Percentiles rank a stretch among this genome's conserved stretches.
These are phyloP conservation scores for Petunia hybrid DNA, from an alignment of 305 asterid genomes.

Conservation along the genomic window DNA sequence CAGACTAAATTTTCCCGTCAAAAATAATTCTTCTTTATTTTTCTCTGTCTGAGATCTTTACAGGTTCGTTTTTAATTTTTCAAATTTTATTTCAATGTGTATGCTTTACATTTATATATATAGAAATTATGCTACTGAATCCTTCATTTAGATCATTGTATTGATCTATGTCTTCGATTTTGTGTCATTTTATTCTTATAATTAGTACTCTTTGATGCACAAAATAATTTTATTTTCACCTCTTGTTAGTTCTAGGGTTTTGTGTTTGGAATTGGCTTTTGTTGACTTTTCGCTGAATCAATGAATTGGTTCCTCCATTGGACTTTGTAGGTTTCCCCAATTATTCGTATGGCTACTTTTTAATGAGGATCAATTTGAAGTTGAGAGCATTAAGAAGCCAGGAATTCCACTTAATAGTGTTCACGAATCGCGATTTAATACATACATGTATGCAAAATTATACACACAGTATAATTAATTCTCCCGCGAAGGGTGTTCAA, in stretches of 20 bases:
- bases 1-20: constrained; percentile 20
- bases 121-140: constrained; percentile 4
- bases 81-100: background rate
- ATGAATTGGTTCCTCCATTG: background rate
- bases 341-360: background rate
- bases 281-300: constrained; percentile 24
- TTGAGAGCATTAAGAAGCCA: too few relatives aligned
- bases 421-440: too few relatives aligned
- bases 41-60: constrained; percentile 26
- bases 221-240: background rate
- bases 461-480: too few relatives aligned
- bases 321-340: background rate
- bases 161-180: background rate
- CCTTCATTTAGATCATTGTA: constrained; percentile 19
- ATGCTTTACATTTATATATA: background rate
- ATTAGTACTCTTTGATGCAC: constrained; percentile 18
- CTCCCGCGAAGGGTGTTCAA: too few relatives aligned
- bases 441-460: too few relatives aligned
- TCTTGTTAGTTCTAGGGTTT: constrained; percentile 30
- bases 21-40: constrained; percentile 12
- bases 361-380: background rate
- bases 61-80: constrained; percentile 19
- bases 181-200: background rate
- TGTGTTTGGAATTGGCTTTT: constrained; percentile 5
- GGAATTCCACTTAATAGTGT: too few relatives aligned